Conservation (phyloP, 1,284 basidiomycete genomes). For the Schizophyllum commune region DNA sequence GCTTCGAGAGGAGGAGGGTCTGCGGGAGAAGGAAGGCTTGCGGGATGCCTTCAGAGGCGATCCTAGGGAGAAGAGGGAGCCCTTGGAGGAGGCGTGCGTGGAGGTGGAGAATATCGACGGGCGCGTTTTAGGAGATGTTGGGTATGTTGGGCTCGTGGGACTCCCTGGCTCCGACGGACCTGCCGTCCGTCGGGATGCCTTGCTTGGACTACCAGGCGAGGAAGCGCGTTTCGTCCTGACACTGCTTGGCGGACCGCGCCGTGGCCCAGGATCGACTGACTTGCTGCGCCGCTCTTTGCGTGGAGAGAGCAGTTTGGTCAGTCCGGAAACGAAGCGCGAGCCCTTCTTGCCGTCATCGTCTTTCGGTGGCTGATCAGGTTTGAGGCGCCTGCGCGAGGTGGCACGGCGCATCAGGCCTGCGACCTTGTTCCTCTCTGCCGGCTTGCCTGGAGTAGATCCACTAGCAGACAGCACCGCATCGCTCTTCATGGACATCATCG, state of each 20-base stretch:
- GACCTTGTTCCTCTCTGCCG: not conserved
- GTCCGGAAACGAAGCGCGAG: not conserved
- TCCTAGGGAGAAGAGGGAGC: not conserved
- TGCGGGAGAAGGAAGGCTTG: not conserved
- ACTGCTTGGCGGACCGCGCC: not conserved
- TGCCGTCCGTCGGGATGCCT: no score
- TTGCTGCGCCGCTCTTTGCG: not conserved
- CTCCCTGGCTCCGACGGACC: not conserved
- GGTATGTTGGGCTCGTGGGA: not conserved
- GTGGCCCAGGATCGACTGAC: not conserved
- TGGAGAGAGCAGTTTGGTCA: not conserved
- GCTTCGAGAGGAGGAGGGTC: not conserved
- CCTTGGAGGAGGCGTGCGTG: not conserved
- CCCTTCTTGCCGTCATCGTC: not conserved
- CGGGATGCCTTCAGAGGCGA: not conserved
- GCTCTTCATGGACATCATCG: not conserved
- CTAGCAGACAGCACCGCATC: not conserved
- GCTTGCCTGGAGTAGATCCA: not conserved
- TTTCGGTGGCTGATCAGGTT: not conserved
- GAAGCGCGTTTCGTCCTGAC: no score
- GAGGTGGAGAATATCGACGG: not conserved
- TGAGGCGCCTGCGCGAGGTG: not conserved
- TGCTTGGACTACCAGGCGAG: not conserved
- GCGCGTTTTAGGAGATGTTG: not conserved
- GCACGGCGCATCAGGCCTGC: not conserved